Evolutionary conservation across 805 yeast genomes (phyloP), one percentile per base, ranked within the genome.

Genomic region (Ogataea kodamae): DNA sequence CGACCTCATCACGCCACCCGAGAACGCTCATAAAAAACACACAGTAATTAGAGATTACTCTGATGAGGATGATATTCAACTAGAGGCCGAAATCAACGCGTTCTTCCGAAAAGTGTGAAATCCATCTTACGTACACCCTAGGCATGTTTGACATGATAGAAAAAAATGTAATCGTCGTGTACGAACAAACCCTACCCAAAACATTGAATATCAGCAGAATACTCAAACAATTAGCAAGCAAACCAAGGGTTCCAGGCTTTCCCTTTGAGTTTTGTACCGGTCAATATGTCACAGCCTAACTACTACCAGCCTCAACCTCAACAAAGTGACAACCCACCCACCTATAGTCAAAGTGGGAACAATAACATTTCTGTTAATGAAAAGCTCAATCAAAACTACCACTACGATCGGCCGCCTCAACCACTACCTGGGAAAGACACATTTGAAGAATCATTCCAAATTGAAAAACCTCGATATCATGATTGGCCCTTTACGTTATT

Each of bases 401-500:
- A 36, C 13, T 48, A 43, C 20, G 45, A 50, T 9, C 27, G 48
- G 9, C 55, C 55, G 2, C 50, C 55, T 4, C 29, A 60, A 6
- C 52, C 71, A 4, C 39, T 61, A 7, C 49, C 74, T 4, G 50
- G 45, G 2, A 29, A 31, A 46, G 55, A 53, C 16, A 63, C 70
- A 2, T 84, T 78, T 52, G 83, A 77, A 18, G 79, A 85, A 33
- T 71, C 79, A 5, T 86, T 86, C 59, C 76, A 79, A 40, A 68
- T 81, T 19, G 72, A 69, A 22, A 70, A 65, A 37, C 84, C 85
- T 3, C 70, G 61, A 39, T 74, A 64, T 58, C 79, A 85, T 50
- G 96, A 87, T 56, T 67, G 79, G 72, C 79, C 83, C 0, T 81
- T 81, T 48, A 67, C 81, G 0, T 38, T 82, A 4, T 69, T 86